phyloP scores from a whole-genome alignment of 2,329 filamentous ascomycete genomes.

The Colletotrichum echinochloae region DNA sequence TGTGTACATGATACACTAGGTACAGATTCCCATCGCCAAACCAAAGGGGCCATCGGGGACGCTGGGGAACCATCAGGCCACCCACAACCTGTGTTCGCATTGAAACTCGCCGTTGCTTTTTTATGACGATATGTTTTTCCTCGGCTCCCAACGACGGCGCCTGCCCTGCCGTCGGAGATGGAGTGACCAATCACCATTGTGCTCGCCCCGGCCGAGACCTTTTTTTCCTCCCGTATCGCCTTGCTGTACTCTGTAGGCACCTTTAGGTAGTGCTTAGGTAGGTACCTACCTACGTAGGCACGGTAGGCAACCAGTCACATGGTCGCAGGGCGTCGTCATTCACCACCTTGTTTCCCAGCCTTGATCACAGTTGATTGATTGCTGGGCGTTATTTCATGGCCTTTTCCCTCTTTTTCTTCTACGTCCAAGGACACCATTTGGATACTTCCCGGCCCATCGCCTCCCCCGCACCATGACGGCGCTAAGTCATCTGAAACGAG shows the following conservation, averaged over 20 bases:
- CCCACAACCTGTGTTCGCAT: neutral
- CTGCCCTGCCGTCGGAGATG: neutral
- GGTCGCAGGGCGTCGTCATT: constrained; percentile 23
- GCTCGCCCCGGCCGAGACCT: constrained; percentile 25
- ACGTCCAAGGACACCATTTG: neutral
- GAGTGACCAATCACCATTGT: constrained; percentile 24
- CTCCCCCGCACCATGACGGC: constrained; percentile 34
- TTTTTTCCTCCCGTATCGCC: constrained; percentile 27
- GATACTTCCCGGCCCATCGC: too few species aligned
- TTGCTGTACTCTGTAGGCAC: neutral
- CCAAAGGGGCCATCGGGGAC: neutral
- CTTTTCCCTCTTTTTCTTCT: neutral
- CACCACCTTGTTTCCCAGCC: neutral
- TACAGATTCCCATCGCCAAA: neutral
- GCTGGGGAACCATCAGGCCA: constrained; percentile 14
- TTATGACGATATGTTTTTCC: constrained; percentile 28
- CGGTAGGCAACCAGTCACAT: too few species aligned
- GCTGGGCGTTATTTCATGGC: neutral
- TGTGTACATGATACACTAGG: constrained; percentile 4
- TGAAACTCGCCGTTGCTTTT: neutral
- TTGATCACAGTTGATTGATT: neutral
- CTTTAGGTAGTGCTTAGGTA: too few species aligned
- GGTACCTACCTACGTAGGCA: too few species aligned
- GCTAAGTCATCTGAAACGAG: constrained; percentile 42
- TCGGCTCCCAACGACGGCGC: neutral